phyloP scores from a whole-genome alignment of 805 yeast species.

The Lipomyces orientalis region DNA sequence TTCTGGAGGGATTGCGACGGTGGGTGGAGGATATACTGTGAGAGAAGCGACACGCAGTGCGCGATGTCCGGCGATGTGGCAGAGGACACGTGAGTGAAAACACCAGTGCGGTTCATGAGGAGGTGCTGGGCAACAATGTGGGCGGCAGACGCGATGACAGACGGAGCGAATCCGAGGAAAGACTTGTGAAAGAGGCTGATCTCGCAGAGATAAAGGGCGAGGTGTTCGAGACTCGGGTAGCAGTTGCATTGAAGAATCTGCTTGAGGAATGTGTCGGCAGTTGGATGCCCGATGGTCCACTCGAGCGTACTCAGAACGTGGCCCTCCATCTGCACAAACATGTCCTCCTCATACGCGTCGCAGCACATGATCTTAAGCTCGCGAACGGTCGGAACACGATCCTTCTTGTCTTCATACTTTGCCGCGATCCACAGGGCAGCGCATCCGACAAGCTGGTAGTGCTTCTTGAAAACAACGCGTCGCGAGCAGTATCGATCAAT shows the following conservation, averaged over 20 bases:
- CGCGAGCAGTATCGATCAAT: slow-evolving; percentile 92
- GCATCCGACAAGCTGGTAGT: slow-evolving; percentile 87
- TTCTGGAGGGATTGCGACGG: slow-evolving; percentile 48
- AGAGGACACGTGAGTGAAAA: not conserved
- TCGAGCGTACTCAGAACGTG: slow-evolving; percentile 73
- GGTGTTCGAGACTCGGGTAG: slow-evolving; percentile 35
- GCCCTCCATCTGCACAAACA: slow-evolving; percentile 77
- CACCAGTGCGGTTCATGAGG: slow-evolving; percentile 19
- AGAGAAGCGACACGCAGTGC: slow-evolving; percentile 45
- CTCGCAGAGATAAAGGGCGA: slow-evolving; percentile 48
- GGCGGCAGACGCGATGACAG: slow-evolving; percentile 47
- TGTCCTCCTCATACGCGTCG: slow-evolving; percentile 61
- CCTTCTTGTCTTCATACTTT: slow-evolving; percentile 77
- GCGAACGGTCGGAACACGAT: slow-evolving; percentile 71
- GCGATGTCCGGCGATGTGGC: slow-evolving; percentile 36
- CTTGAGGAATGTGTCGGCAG: slow-evolving; percentile 54
- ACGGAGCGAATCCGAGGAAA: slow-evolving; percentile 42
- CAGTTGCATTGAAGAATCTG: slow-evolving; percentile 22
- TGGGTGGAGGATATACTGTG: slow-evolving; percentile 44
- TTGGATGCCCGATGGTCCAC: slow-evolving; percentile 74
- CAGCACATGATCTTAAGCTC: slow-evolving; percentile 79
- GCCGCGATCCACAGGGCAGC: slow-evolving; percentile 94
- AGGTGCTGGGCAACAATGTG: slow-evolving; percentile 45
- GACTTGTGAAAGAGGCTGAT: slow-evolving; percentile 45
- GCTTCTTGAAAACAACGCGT: slow-evolving; percentile 81